Conservation (phyloP, 148 eudicot species). For the Polygonum aviculare region DNA sequence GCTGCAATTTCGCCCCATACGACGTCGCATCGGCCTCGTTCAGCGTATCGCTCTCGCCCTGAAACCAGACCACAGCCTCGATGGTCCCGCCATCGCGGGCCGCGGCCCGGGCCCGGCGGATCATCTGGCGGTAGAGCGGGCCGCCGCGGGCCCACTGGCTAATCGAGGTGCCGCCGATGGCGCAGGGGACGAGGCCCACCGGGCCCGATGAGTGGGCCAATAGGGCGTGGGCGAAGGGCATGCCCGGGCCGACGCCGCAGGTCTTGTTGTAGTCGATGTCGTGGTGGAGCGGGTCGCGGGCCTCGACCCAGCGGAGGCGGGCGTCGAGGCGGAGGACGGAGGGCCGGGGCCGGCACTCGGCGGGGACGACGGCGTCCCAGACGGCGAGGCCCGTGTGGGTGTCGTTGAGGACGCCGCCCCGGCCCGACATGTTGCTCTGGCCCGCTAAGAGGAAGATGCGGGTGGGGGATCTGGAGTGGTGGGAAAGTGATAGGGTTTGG, state of each 20-base stretch:
- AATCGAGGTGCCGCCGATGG: slow-evolving; percentile 59
- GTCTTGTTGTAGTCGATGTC: slow-evolving; percentile 45
- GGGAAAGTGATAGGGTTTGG: slow-evolving; percentile 1
- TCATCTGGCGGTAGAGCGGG: slow-evolving; percentile 29
- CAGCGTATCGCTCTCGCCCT: slow-evolving; percentile 60
- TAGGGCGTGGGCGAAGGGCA: slow-evolving; percentile 45
- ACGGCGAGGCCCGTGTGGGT: not conserved
- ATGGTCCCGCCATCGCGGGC: slow-evolving; percentile 22
- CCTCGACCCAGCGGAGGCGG: slow-evolving; percentile 39
- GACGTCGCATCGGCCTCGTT: slow-evolving; percentile 29
- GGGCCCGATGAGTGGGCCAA: slow-evolving; percentile 23
- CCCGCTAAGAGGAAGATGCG: slow-evolving; percentile 60
- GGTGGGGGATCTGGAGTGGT: not conserved
- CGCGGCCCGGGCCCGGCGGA: slow-evolving; percentile 26
- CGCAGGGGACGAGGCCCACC: slow-evolving; percentile 73
- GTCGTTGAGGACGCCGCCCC: slow-evolving; percentile 56
- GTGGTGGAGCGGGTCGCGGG: slow-evolving; percentile 48
- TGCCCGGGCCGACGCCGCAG: slow-evolving; percentile 63
- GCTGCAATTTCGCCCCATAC: slow-evolving; percentile 41
- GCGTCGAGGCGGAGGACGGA: slow-evolving; percentile 38
- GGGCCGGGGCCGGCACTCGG: slow-evolving; percentile 18
- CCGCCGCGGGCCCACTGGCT: slow-evolving; percentile 51
- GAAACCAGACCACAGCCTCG: slow-evolving; percentile 58
- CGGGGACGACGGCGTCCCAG: slow-evolving; percentile 53
- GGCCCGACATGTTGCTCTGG: slow-evolving; percentile 89